Evolutionary conservation across 257 asterid genomes (phyloP), one percentile per base, ranked within the genome.

Genomic region (Misopates orontium): DNA sequence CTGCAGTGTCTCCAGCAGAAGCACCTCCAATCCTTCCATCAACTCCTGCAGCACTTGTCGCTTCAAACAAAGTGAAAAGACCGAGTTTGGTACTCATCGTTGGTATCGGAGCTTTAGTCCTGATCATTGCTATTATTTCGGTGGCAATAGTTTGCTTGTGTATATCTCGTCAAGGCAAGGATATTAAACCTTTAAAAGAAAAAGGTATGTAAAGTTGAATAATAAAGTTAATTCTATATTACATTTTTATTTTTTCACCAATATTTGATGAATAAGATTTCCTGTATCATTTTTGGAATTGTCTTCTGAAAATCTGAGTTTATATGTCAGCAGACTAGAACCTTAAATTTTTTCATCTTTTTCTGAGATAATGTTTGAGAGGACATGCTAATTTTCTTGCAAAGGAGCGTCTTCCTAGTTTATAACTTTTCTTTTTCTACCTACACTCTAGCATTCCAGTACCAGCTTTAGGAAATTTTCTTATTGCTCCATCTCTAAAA

Each of bases 51-150:
- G 66, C 83, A 52, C 6, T 23, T 24, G 68, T 58, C 77, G 48
- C 84, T 49, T 74, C 95, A 49, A 66, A 77, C 66, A 80, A 75
- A 78, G 76, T 68, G 60, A 83, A 63, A 64, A 83, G 77, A 66
- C 83, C 88, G 17, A 80, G 82, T 78, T 75, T 86, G 64, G 67
- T 83, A 77, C 77, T 93, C 66, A 73, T 86, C 58, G 60, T 84
- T 52, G 97, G 86, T 69, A 81, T 87, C 71, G 97, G 90, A 58
- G 95, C 89, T 72, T 70, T 81, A 48, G 74, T 87, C 73, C 64
- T 93, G 67, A 69, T 85, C 36, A 66, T 84, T 73, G 90, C 80
- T 61, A 67, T 79, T 51, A 40, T 90, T 68, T 69, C 83, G 65
- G 63, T 83, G 73, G 84, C 82, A 70, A 74, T 80, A 50, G 48